Percentiles rank a stretch among this genome's conserved stretches.
Conservation (phyloP, 805 yeast species). For the Millerago galiae region DNA sequence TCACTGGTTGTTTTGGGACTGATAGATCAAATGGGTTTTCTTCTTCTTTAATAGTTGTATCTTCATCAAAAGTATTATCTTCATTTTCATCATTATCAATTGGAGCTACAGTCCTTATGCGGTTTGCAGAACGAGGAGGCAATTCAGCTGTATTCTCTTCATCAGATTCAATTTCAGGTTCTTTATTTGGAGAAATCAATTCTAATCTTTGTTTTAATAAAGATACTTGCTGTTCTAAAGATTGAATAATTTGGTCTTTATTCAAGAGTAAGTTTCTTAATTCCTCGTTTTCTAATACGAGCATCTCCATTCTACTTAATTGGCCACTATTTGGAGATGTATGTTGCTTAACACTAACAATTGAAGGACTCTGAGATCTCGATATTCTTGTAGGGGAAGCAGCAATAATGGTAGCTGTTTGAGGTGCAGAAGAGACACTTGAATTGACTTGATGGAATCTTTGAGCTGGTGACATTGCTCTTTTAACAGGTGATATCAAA, state of each 20-base stretch:
- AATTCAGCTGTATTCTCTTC: slow-evolving; percentile 12
- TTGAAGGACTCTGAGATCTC: neutral
- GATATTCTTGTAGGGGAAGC: neutral
- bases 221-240: slow-evolving; percentile 13
- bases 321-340: neutral
- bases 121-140: slow-evolving; percentile 36
- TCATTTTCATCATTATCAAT: neutral
- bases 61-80: neutral
- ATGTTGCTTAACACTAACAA: neutral
- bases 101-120: slow-evolving; percentile 13
- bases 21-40: neutral
- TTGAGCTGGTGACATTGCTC: neutral
- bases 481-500: neutral
- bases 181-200: neutral
- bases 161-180: neutral
- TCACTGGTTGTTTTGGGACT: neutral
- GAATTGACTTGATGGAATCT: neutral
- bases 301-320: slow-evolving; percentile 10
- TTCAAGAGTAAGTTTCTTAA: slow-evolving; percentile 14
- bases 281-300: slow-evolving; percentile 12
- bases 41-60: neutral
- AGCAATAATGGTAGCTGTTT: neutral
- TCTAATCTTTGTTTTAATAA: slow-evolving; percentile 9
- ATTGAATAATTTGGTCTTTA: slow-evolving; percentile 11
- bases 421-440: neutral